These are phyloP conservation scores for Phytopythium sindhum DNA, from an alignment of 352 stramenopile species.

Conservation along the genomic window DNA sequence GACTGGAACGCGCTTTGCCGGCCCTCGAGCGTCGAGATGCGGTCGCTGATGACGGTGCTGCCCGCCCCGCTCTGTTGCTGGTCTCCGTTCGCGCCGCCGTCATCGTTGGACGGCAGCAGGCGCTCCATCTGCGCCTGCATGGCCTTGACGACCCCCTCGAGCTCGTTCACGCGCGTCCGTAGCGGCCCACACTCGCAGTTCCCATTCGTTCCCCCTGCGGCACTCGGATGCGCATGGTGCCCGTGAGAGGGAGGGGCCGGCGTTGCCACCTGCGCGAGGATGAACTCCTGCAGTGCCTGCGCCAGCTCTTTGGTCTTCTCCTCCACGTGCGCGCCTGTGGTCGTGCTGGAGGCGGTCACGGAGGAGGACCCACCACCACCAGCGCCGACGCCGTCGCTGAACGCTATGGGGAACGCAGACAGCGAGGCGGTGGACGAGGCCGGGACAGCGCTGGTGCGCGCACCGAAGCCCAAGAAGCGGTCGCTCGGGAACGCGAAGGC, in stretches of 20 bases:
- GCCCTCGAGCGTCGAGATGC: constrained; percentile 65
- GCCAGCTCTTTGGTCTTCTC: constrained; percentile 49
- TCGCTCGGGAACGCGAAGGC: constrained; percentile 1
- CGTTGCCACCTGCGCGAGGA: constrained; percentile 32
- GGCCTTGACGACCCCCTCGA: no score
- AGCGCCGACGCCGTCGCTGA: neutral
- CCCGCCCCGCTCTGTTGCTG: no score
- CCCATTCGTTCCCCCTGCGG: constrained; percentile 8
- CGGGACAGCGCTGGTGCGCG: neutral
- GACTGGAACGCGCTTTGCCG: constrained; percentile 71
- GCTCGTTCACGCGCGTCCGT: neutral
- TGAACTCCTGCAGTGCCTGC: constrained; percentile 48
- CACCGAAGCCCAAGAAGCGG: neutral
- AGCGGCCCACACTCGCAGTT: neutral
- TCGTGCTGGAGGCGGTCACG: neutral
- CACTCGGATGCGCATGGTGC: no score
- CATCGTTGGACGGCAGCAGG: neutral
- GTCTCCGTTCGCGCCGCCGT: no score
- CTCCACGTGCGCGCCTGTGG: constrained; percentile 16
- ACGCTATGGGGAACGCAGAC: no score
- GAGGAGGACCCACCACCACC: neutral
- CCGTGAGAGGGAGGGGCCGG: no score
- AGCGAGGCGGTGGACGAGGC: neutral
- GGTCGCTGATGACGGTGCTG: constrained; percentile 6
- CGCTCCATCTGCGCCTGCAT: no score